Conservation (phyloP, 176 grass and related monocot genomes). For the bread wheat (Triticum aestivum) region IWGSC_CS_RefSeq_v2.1 NC_057803.1:583914082-583914581, state of each 20-base stretch:
- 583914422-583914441: background rate
- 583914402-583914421: background rate
- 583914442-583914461: background rate
- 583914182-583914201: background rate
- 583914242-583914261: slow-evolving; percentile 41
- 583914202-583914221: background rate
- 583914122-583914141: background rate
- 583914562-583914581: background rate
- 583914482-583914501: slow-evolving; percentile 19
- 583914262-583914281: slow-evolving; percentile 16
- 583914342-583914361: slow-evolving; percentile 36
- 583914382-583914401: slow-evolving; percentile 15
- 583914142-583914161: slow-evolving; percentile 13
- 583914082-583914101: background rate
- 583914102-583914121: background rate
- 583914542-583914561: background rate
- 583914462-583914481: background rate
- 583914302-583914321: slow-evolving; percentile 25
- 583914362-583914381: slow-evolving; percentile 31
- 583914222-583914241: slow-evolving; percentile 25
- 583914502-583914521: slow-evolving; percentile 10
- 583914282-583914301: background rate
- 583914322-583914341: slow-evolving; percentile 37
- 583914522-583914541: background rate
- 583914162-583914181: slow-evolving; percentile 17